A percentile compares a stretch with the other conserved stretches of the same genome.
These are phyloP conservation scores for Trichoderma guizhouense DNA, from an alignment of 2,329 filamentous ascomycete species.

Conservation along the genomic window DNA sequence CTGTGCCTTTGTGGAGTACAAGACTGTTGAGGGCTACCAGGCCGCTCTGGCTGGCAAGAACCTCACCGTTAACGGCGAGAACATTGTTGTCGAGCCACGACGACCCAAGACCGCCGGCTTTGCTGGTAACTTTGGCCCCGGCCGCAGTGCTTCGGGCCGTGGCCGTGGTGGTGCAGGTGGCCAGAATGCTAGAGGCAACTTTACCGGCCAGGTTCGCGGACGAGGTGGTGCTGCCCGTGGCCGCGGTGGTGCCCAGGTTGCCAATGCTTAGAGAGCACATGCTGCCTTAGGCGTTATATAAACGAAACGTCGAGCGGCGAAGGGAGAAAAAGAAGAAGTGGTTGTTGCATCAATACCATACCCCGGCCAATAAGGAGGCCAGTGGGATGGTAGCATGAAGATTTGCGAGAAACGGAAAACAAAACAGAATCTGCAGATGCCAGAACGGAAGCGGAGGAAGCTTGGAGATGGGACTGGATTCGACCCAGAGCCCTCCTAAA, in stretches of 20 bases:
- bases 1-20: slow-evolving; percentile 95
- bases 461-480: slow-evolving; percentile 30
- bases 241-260: slow-evolving; percentile 56
- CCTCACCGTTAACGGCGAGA: slow-evolving; percentile 77
- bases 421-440: neutral
- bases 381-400: neutral
- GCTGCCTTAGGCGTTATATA: neutral
- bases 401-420: neutral
- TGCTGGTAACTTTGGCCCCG: slow-evolving; percentile 62
- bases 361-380: neutral
- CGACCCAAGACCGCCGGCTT: slow-evolving; percentile 70
- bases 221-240: slow-evolving; percentile 65
- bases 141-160: slow-evolving; percentile 57
- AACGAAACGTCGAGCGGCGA: neutral
- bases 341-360: neutral
- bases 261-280: slow-evolving; percentile 39
- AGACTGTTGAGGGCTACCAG: slow-evolving; percentile 73
- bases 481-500: slow-evolving; percentile 29
- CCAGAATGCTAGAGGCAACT: slow-evolving; percentile 65
- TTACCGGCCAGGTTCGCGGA: slow-evolving; percentile 62
- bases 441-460: neutral
- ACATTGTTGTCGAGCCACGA: slow-evolving; percentile 83
- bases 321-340: neutral
- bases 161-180: slow-evolving; percentile 64
- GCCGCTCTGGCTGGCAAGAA: slow-evolving; percentile 82